These are phyloP conservation scores for Fragaria ananassa DNA, from an alignment of 306 rosid genomes.

Conservation along the genomic window DNA sequence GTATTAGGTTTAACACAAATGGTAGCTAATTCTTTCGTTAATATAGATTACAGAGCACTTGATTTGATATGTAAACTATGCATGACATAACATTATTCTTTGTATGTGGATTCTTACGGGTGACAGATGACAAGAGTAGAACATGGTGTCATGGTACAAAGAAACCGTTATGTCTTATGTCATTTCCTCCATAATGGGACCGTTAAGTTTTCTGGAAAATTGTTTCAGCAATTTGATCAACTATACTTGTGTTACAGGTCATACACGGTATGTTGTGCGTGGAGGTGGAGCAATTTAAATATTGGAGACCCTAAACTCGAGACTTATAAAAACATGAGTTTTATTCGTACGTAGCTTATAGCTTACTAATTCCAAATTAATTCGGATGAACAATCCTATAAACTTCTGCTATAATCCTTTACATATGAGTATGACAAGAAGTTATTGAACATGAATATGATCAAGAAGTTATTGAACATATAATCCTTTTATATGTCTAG, in stretches of 20 bases:
- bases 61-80: neutral
- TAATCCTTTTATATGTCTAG: no score
- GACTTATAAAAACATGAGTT: neutral
- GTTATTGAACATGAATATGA: no score
- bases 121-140: conserved; percentile 3
- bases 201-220: neutral
- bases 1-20: neutral
- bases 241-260: conserved; percentile 4
- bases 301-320: neutral
- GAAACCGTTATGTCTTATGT: conserved; percentile 23
- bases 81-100: neutral
- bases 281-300: neutral
- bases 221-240: conserved; percentile 9
- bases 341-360: no score
- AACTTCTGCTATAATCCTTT: no score
- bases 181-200: neutral
- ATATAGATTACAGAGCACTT: neutral
- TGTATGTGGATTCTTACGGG: neutral
- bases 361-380: no score
- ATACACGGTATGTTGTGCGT: conserved; percentile 3
- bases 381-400: no score
- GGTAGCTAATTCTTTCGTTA: neutral
- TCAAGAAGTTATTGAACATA: no score
- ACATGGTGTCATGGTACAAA: conserved; percentile 13
- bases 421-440: no score